A percentile compares a stretch with the other conserved stretches of the same genome.
These are phyloP conservation scores for Anthracocystis walkeri DNA, from an alignment of 1,284 basidiomycete species.

Conservation along the genomic window DNA sequence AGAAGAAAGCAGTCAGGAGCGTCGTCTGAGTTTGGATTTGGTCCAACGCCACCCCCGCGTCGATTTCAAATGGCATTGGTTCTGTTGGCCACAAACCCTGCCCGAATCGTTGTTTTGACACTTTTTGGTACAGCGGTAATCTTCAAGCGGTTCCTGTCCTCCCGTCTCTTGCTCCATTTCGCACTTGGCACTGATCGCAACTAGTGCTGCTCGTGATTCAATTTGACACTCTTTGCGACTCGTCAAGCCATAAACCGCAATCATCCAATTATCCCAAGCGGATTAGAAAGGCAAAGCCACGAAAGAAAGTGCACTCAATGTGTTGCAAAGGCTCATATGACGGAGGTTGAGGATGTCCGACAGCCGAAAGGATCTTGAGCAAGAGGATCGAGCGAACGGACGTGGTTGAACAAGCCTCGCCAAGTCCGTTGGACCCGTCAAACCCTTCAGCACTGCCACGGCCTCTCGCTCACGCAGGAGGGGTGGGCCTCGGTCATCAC, in stretches of 20 bases:
- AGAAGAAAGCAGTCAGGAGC: slow-evolving; percentile 1
- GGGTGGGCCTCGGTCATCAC: too few species aligned
- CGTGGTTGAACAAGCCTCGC: neutral
- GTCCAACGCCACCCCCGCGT: slow-evolving; percentile 15
- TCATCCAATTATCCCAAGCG: neutral
- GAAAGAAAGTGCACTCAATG: too few species aligned
- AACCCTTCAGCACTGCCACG: too few species aligned
- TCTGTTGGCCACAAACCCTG: too few species aligned
- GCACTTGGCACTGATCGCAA: neutral
- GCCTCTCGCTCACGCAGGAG: too few species aligned
- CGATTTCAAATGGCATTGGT: slow-evolving; percentile 1
- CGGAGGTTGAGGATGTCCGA: neutral
- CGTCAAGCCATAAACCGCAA: too few species aligned
- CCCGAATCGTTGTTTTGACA: too few species aligned
- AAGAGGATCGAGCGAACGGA: neutral
- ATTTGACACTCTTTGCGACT: neutral
- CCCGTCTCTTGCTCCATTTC: neutral
- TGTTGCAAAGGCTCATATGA: neutral
- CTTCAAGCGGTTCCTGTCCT: too few species aligned
- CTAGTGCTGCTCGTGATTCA: neutral
- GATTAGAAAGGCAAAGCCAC: neutral
- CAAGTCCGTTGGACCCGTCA: slow-evolving; percentile 32
- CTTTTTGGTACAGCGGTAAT: too few species aligned
- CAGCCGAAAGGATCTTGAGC: neutral
- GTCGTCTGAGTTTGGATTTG: slow-evolving; percentile 8